Evolutionary conservation across 176 grass and related monocot genomes (phyloP), one percentile per base, ranked within the genome.

Genomic region (Elaeis guineensis): DNA sequence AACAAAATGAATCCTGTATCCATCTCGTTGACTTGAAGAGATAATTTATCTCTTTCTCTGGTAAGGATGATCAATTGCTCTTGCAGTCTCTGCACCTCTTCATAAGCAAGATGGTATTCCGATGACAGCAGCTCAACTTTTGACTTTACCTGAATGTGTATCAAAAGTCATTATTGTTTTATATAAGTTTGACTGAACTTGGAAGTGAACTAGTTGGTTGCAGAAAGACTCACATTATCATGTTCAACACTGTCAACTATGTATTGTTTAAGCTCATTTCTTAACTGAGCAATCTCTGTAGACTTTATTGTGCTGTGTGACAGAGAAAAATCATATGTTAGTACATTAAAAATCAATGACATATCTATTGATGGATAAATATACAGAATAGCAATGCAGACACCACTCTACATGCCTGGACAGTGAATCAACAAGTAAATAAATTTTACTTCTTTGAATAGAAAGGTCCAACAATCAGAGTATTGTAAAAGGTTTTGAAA

Each of bases 201-300:
- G 8, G 35, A 44, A 44, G 8, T 44, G 3, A 44, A 44, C 35
- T 14, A 12, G 35, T 44, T 44, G 35, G 35, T 12, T 44, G 35
- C 35, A 44, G 35, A 19, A 51, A 65, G 35, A 65, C 73, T 66
- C 77, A 86, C 83, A 69, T 80, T 69, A 61, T 70, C 78, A 76
- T 49, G 18, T 32, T 49, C 48, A 62, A 24, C 16, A 51, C 50
- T 59, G 21, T 69, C 32, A 52, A 61, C 54, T 6, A 23, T 66
- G 59, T 28, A 65, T 73, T 52, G 26, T 68, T 80, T 19, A 21
- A 56, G 25, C 58, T 61, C 58, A 32, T 39, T 19, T 61, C 25
- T 39, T 17, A 30, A 26, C 15, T 39, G 58, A 35, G 16, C 1
- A 61, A 35, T 17, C 58, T 39, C 58, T 30, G 58, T 8, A 61